A percentile compares a stretch with the other conserved stretches of the same genome.
Evolutionary conservation across 805 yeast species (phyloP).

Genomic region (Yarrowia deformans): DNA sequence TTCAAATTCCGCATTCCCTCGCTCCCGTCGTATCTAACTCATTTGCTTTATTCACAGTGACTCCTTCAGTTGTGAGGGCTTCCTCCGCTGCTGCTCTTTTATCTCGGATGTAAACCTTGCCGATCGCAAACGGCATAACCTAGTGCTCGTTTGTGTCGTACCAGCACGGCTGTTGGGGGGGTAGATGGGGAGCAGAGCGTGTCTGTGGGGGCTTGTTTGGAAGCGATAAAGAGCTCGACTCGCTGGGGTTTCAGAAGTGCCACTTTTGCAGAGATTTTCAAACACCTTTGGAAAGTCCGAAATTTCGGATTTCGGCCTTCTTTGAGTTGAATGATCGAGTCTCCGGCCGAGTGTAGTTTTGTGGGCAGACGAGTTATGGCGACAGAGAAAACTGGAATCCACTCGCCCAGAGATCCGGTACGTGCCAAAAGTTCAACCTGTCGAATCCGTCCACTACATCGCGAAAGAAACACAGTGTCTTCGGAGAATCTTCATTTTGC

Average conservation of each 20-base stretch:
- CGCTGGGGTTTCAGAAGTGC: neutral
- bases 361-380: neutral
- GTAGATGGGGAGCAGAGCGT: neutral
- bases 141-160: constrained; percentile 19
- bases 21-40: too few species aligned
- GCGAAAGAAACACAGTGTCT: neutral
- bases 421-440: neutral
- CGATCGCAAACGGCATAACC: constrained; percentile 24
- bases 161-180: constrained; percentile 1
- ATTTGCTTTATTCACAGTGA: too few species aligned
- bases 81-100: constrained; percentile 1
- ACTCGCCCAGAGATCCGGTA: neutral
- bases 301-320: constrained; percentile 17
- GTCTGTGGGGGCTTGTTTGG: neutral
- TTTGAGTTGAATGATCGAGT: neutral
- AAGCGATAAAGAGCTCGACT: neutral
- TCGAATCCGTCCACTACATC: neutral
- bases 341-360: neutral
- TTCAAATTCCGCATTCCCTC: too few species aligned
- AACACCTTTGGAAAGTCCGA: neutral
- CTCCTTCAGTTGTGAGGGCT: neutral
- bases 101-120: constrained; percentile 31
- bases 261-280: neutral
- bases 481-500: neutral
- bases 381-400: neutral